Percentiles rank a stretch among this genome's conserved stretches.
Conservation (phyloP, 2,329 filamentous ascomycete genomes). For the Zymoseptoria brevis region DNA sequence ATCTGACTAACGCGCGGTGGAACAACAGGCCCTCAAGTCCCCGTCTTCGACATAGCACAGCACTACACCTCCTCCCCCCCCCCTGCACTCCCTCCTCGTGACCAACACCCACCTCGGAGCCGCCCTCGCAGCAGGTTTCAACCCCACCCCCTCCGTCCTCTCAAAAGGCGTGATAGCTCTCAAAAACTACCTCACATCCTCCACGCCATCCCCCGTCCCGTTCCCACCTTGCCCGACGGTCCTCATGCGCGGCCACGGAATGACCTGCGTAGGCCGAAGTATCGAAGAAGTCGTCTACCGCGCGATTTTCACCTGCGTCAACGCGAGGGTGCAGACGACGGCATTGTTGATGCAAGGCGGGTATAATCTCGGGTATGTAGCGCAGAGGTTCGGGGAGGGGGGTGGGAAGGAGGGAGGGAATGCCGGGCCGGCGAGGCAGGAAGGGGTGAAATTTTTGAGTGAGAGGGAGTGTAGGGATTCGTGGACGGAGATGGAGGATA, state of each 20-base stretch:
- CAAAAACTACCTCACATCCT: conserved; percentile 25
- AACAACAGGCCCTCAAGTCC: conserved; percentile 19
- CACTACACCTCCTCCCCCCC: conserved; percentile 25
- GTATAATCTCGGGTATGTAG: conserved; percentile 34
- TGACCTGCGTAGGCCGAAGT: conserved; percentile 34
- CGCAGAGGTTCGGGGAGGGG: conserved; percentile 29
- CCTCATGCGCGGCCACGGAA: conserved; percentile 39
- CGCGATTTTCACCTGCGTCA: conserved; percentile 35
- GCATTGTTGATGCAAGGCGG: conserved; percentile 31
- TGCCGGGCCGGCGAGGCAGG: conserved; percentile 34
- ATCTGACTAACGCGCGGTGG: background rate
- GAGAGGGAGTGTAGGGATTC: conserved; percentile 37
- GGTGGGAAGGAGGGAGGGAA: conserved; percentile 33
- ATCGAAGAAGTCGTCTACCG: conserved; percentile 41
- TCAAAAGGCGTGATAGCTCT: conserved; percentile 24
- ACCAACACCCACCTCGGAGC: conserved; percentile 28
- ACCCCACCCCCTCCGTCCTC: conserved; percentile 15
- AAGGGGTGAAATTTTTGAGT: conserved; percentile 36
- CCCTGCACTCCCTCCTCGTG: conserved; percentile 28
- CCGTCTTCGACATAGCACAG: conserved; percentile 28
- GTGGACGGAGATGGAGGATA: conserved; percentile 30
- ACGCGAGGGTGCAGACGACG: conserved; percentile 35
- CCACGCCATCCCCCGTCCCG: conserved; percentile 7
- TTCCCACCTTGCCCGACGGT: conserved; percentile 24
- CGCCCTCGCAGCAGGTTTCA: conserved; percentile 28